A percentile compares a stretch with the other conserved stretches of the same genome.
Evolutionary conservation across 768 basidiomycete species (phyloP).

Genomic region (Lactarius hatsudake): DNA sequence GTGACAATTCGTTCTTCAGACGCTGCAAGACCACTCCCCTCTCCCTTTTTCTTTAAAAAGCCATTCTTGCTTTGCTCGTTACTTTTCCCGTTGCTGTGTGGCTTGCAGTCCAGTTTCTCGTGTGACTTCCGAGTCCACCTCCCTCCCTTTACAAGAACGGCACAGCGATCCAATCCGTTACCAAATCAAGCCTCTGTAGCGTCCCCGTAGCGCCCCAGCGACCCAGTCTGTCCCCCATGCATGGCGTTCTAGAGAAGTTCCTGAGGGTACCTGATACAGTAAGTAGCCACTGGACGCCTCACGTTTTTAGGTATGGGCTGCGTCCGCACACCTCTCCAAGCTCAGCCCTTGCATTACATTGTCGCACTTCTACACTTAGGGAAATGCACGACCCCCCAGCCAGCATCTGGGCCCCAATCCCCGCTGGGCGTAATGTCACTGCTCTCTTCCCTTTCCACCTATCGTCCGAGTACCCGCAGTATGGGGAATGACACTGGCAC

Average conservation of each 20-base stretch:
- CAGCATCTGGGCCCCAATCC: not conserved
- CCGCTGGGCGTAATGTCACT: not conserved
- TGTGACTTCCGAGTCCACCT: not conserved
- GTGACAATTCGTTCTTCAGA: not conserved
- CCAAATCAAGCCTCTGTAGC: not conserved
- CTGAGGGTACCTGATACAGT: not conserved
- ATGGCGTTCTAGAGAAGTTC: not conserved
- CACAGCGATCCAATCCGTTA: not conserved
- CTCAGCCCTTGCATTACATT: not conserved
- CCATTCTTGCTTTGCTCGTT: not conserved
- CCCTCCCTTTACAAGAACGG: not conserved
- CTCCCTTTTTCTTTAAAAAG: not conserved
- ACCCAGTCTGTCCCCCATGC: not conserved
- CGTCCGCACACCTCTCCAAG: not conserved
- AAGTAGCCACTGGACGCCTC: not conserved
- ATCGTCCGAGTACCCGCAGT: not conserved
- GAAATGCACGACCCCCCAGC: not conserved
- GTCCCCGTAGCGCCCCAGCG: no score
- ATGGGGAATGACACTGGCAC: not conserved
- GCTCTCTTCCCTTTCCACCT: not conserved
- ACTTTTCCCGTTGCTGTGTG: not conserved
- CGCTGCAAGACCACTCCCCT: not conserved
- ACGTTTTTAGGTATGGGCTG: not conserved
- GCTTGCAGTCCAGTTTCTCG: not conserved
- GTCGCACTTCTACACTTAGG: not conserved